Percentiles rank a stretch among this genome's conserved stretches.
phyloP scores from a whole-genome alignment of 768 basidiomycete genomes.

The Pleurotus djamor region DNA sequence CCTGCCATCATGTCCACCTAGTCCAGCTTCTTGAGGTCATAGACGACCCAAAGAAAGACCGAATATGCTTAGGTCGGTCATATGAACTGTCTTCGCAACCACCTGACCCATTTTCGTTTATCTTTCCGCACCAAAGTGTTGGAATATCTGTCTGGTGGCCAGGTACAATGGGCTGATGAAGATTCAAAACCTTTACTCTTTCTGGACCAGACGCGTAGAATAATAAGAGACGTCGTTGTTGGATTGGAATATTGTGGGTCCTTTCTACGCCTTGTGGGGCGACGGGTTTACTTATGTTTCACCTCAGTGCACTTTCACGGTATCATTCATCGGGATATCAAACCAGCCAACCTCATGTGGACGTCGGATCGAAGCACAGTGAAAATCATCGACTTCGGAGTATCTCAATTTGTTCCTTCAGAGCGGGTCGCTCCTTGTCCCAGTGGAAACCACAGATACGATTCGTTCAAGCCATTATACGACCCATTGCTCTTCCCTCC shows the following conservation, averaged over 20 bases:
- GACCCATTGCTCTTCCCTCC: constrained; percentile 32
- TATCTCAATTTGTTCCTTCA: constrained; percentile 47
- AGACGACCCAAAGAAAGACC: constrained; percentile 77
- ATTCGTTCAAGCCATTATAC: constrained; percentile 3
- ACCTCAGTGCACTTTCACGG: constrained; percentile 19
- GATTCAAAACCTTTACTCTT: constrained; percentile 28
- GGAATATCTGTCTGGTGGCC: constrained; percentile 42
- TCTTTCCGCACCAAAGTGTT: constrained; percentile 22
- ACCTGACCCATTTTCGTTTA: too few relatives aligned
- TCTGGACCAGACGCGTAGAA: constrained; percentile 34
- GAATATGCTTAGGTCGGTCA: constrained; percentile 80
- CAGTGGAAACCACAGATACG: background rate
- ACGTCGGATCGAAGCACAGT: constrained; percentile 80
- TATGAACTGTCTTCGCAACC: background rate
- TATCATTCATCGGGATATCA: constrained; percentile 93
- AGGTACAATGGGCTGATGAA: constrained; percentile 32
- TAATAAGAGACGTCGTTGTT: constrained; percentile 38
- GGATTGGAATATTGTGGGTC: constrained; percentile 41
- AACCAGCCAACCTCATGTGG: constrained; percentile 90
- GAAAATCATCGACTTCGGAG: constrained; percentile 95
- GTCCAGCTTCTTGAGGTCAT: constrained; percentile 86
- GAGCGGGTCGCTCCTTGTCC: background rate
- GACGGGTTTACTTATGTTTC: background rate
- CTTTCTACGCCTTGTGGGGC: background rate
- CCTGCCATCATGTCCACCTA: constrained; percentile 75